Conservation (phyloP, 345 rosid species). For the Dipteronia dyeriana region DNA sequence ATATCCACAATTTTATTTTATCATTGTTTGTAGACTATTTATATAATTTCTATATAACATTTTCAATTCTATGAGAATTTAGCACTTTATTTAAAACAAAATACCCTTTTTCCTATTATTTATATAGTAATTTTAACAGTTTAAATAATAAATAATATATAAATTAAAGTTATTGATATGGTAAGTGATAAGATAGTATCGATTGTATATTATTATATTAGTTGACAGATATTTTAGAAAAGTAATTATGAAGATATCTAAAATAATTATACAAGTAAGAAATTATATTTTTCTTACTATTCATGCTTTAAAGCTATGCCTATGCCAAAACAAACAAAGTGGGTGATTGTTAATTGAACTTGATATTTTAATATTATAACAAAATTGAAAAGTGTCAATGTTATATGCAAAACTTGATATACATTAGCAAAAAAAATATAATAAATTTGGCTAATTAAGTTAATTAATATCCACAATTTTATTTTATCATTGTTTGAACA, state of each 20-base stretch:
- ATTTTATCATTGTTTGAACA: too few relatives aligned
- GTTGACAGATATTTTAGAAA: too few relatives aligned
- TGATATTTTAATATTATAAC: not conserved
- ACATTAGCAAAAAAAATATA: too few relatives aligned
- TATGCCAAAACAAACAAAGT: not conserved
- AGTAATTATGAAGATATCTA: too few relatives aligned
- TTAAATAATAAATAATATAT: not conserved
- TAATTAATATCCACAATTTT: too few relatives aligned
- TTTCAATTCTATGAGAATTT: too few relatives aligned
- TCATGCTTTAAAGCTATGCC: not conserved
- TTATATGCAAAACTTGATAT: not conserved
- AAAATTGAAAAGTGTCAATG: not conserved
- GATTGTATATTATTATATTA: not conserved
- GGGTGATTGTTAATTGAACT: not conserved
- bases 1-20: too few relatives aligned
- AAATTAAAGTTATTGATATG: not conserved
- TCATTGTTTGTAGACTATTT: too few relatives aligned
- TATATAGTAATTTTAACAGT: not conserved
- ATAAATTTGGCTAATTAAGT: too few relatives aligned
- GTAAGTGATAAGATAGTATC: not conserved
- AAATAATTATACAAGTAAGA: not conserved
- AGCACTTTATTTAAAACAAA: too few relatives aligned
- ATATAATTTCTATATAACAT: too few relatives aligned
- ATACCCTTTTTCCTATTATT: too few relatives aligned
- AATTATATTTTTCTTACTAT: not conserved